Conservation (phyloP, 768 basidiomycete genomes). For the Boletus sp. region DNA sequence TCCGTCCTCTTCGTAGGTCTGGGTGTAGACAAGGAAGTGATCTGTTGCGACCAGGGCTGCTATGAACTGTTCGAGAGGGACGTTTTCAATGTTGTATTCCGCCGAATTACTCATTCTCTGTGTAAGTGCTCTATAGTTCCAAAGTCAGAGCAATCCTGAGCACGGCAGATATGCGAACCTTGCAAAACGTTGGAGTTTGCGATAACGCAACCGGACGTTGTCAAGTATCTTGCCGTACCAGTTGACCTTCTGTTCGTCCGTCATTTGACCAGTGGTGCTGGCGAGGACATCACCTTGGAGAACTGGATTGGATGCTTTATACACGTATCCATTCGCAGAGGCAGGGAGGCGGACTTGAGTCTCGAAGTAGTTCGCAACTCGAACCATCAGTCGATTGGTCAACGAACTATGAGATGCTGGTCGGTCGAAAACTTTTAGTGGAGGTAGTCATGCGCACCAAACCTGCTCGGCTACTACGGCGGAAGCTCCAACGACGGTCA, state of each 20-base stretch:
- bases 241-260: constrained; percentile 73
- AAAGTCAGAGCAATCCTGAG: constrained; percentile 3
- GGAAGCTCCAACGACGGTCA: constrained; percentile 85
- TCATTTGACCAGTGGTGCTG: constrained; percentile 54
- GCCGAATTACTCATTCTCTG: constrained; percentile 93
- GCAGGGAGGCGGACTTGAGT: constrained; percentile 82
- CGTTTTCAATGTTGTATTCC: constrained; percentile 78
- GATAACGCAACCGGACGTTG: constrained; percentile 84
- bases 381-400: constrained; percentile 89
- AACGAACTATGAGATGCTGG: constrained; percentile 57
- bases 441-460: constrained; percentile 55
- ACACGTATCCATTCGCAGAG: constrained; percentile 34
- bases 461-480: constrained; percentile 92
- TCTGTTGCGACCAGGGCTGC: constrained; percentile 75
- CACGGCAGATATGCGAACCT: constrained; percentile 45
- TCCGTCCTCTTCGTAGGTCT: constrained; percentile 82
- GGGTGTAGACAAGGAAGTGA: constrained; percentile 93
- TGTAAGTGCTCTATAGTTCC: constrained; percentile 54
- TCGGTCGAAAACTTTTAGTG: background rate
- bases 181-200: constrained; percentile 92
- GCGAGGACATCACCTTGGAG: constrained; percentile 37
- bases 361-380: constrained; percentile 93
- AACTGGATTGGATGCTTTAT: constrained; percentile 31
- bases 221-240: constrained; percentile 96
- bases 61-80: constrained; percentile 78